Percentiles rank a stretch among this genome's conserved stretches.
Conservation (phyloP, 2,329 filamentous ascomycete genomes). For the Thermomyces lanuginosus region DNA sequence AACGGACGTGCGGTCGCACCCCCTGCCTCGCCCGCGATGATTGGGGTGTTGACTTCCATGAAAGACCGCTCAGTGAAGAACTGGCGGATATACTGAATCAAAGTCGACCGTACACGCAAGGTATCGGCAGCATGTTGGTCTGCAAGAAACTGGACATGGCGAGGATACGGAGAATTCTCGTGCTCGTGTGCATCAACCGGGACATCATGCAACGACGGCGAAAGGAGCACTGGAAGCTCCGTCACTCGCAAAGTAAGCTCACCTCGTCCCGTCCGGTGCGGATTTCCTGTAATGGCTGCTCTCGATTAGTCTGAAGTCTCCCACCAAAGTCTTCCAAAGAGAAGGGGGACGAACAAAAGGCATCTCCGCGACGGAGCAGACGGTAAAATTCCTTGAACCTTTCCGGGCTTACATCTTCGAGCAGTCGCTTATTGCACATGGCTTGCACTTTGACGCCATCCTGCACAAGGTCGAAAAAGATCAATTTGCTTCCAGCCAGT, state of each 20-base stretch:
- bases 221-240: constrained; percentile 52
- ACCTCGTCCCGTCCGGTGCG: constrained; percentile 53
- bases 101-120: constrained; percentile 54
- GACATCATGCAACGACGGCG: constrained; percentile 64
- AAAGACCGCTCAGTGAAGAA: constrained; percentile 59
- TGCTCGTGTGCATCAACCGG: constrained; percentile 54
- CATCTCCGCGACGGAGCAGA: constrained; percentile 63
- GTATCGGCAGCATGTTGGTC: constrained; percentile 52
- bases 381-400: constrained; percentile 45
- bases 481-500: constrained; percentile 55
- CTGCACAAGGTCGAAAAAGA: constrained; percentile 69
- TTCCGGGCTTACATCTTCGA: constrained; percentile 22
- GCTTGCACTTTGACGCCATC: constrained; percentile 58
- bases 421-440: constrained; percentile 48
- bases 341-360: constrained; percentile 47
- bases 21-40: constrained; percentile 66
- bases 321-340: not conserved
- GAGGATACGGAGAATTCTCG: constrained; percentile 57
- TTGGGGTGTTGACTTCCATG: constrained; percentile 78
- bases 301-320: no score
- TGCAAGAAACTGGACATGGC: constrained; percentile 75
- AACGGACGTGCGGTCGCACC: constrained; percentile 82
- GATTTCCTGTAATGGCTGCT: constrained; percentile 52
- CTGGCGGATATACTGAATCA: constrained; percentile 57
- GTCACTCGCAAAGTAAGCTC: constrained; percentile 58